Evolutionary conservation across 148 eudicot genomes (phyloP).

Genomic region (Cornus controversa): DNA sequence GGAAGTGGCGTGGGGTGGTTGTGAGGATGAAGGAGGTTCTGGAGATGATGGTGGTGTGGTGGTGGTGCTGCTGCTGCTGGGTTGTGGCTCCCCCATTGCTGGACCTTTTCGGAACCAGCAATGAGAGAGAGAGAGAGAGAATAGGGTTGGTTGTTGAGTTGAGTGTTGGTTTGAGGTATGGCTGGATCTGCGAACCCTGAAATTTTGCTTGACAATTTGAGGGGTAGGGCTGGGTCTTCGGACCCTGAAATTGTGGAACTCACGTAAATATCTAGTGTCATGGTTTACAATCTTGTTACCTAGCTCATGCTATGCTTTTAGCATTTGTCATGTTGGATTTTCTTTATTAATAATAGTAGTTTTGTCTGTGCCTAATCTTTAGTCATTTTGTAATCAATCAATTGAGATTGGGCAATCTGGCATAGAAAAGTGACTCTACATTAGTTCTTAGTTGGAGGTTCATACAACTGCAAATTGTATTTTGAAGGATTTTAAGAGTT

Average conservation of each 20-base stretch:
- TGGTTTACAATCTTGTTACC: neutral
- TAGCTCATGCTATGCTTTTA: no score
- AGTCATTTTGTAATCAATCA: no score
- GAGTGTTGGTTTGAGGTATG: neutral
- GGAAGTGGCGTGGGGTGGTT: conserved; percentile 24
- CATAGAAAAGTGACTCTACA: no score
- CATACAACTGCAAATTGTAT: no score
- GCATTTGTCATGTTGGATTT: no score
- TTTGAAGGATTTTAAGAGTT: no score
- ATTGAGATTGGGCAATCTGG: no score
- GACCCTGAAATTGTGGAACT: conserved; percentile 15
- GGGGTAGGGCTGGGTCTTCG: conserved; percentile 11
- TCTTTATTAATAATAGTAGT: no score
- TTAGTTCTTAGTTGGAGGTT: no score
- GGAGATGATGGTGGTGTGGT: conserved; percentile 17
- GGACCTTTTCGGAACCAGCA: conserved; percentile 31
- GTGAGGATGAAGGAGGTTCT: neutral
- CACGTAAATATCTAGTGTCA: no score
- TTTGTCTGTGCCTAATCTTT: no score
- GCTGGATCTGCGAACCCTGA: neutral
- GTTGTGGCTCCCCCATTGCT: conserved; percentile 45
- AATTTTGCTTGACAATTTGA: conserved; percentile 5
- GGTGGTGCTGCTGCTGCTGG: conserved; percentile 9
- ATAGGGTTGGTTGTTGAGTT: neutral
- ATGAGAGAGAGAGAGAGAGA: conserved; percentile 19